These are phyloP conservation scores for Bipolaris bicolor DNA, from an alignment of 2,329 filamentous ascomycete species.

Conservation along the genomic window DNA sequence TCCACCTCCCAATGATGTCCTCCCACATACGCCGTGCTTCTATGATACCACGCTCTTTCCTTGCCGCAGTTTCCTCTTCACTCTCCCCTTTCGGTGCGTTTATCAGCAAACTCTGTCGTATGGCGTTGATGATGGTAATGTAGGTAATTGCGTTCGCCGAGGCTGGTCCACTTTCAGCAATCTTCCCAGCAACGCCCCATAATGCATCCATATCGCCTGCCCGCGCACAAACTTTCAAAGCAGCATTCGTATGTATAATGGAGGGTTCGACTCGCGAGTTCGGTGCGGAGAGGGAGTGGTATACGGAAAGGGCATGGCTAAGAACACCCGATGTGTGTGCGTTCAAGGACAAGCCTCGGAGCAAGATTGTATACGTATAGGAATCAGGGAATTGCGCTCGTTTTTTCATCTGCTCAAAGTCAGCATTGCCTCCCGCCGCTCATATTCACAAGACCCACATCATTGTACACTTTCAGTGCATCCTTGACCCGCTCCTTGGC, in stretches of 20 bases:
- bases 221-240: conserved; percentile 79
- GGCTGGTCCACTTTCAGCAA: conserved; percentile 68
- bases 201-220: conserved; percentile 79
- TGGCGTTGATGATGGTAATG: conserved; percentile 79
- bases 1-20: conserved; percentile 80
- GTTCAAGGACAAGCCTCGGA: conserved; percentile 73
- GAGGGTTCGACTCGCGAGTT: conserved; percentile 71
- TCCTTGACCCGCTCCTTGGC: conserved; percentile 63
- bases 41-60: conserved; percentile 58
- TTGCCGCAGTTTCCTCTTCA: conserved; percentile 33
- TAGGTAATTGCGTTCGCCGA: conserved; percentile 77
- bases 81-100: conserved; percentile 36
- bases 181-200: conserved; percentile 75
- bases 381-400: conserved; percentile 78
- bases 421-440: conserved; percentile 11
- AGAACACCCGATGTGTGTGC: conserved; percentile 66
- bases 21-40: conserved; percentile 80
- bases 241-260: conserved; percentile 85
- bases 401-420: conserved; percentile 81
- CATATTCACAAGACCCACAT: conserved; percentile 58
- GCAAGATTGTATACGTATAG: conserved; percentile 82
- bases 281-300: conserved; percentile 72
- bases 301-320: conserved; percentile 73
- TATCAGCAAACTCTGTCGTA: conserved; percentile 54
- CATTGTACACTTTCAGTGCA: conserved; percentile 86